Conservation (phyloP, 306 rosid species). For the Geum urbanum region DNA sequence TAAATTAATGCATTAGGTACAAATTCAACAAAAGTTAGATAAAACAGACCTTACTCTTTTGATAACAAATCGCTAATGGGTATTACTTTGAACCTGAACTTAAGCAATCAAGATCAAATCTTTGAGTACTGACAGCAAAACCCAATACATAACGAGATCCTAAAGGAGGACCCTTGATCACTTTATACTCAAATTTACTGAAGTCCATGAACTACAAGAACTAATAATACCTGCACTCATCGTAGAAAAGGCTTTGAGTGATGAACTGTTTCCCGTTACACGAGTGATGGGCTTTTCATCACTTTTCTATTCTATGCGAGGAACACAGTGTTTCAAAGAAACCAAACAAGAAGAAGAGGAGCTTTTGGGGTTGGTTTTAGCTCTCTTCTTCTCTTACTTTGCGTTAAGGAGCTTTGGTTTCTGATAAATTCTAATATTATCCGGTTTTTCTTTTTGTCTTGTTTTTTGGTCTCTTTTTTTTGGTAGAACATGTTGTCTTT, state of each 20-base stretch:
- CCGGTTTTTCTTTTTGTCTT: neutral
- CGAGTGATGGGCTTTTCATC: neutral
- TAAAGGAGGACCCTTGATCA: neutral
- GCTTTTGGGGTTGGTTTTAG: too few relatives aligned
- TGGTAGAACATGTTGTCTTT: too few relatives aligned
- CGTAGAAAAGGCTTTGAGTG: slow-evolving; percentile 17
- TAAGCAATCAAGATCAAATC: slow-evolving; percentile 2
- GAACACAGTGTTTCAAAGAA: neutral
- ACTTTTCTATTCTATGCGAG: neutral
- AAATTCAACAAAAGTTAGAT: too few relatives aligned
- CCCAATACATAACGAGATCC: neutral
- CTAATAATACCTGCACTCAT: slow-evolving; percentile 55
- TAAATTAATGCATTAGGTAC: too few relatives aligned
- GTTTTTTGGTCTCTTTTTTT: too few relatives aligned
- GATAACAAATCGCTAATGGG: neutral
- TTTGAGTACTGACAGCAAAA: neutral
- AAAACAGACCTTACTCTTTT: too few relatives aligned
- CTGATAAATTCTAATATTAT: neutral
- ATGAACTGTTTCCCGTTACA: neutral
- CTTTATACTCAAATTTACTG: neutral
- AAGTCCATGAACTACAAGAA: too few relatives aligned
- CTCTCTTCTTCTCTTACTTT: neutral
- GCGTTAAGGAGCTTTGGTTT: neutral
- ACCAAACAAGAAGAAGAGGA: too few relatives aligned
- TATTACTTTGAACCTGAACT: neutral